These are phyloP conservation scores for Mortierella sp. DNA, from an alignment of 371 early-diverging fungal genomes.

Conservation along the genomic window DNA sequence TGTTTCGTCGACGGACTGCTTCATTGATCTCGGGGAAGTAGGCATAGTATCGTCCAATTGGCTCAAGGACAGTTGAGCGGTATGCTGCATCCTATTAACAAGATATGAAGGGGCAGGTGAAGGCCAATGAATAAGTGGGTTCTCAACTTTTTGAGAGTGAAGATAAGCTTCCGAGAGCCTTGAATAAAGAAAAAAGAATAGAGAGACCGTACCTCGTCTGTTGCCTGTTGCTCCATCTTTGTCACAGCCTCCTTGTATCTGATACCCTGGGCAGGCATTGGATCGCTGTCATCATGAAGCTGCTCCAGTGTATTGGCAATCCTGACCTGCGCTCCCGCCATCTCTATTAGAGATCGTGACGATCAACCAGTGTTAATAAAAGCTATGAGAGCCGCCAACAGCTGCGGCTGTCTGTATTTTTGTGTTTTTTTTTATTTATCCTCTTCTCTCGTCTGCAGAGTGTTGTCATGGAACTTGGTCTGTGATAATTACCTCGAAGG, in stretches of 20 bases:
- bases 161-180: no score
- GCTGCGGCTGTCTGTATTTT: no score
- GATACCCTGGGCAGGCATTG: conserved; percentile 59
- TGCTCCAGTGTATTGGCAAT: conserved; percentile 80
- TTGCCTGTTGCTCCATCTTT: conserved; percentile 79
- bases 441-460: no score
- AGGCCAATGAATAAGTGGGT: background rate
- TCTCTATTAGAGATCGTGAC: conserved; percentile 55
- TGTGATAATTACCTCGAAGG: conserved; percentile 73
- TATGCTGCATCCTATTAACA: conserved; percentile 75
- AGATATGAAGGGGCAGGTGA: conserved; percentile 35
- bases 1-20: conserved; percentile 86
- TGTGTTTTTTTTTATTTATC: no score
- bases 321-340: conserved; percentile 83
- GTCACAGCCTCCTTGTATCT: conserved; percentile 80
- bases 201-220: conserved; percentile 62
- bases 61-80: conserved; percentile 86
- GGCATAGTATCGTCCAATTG: conserved; percentile 84
- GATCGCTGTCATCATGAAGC: conserved; percentile 65
- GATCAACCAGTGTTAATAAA: conserved; percentile 6
- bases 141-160: background rate
- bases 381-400: background rate
- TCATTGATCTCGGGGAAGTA: conserved; percentile 94
- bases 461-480: no score
- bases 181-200: no score